A percentile compares a stretch with the other conserved stretches of the same genome.
Evolutionary conservation across 2,329 filamentous ascomycete species (phyloP).

Genomic region (Hortaea sp.): DNA sequence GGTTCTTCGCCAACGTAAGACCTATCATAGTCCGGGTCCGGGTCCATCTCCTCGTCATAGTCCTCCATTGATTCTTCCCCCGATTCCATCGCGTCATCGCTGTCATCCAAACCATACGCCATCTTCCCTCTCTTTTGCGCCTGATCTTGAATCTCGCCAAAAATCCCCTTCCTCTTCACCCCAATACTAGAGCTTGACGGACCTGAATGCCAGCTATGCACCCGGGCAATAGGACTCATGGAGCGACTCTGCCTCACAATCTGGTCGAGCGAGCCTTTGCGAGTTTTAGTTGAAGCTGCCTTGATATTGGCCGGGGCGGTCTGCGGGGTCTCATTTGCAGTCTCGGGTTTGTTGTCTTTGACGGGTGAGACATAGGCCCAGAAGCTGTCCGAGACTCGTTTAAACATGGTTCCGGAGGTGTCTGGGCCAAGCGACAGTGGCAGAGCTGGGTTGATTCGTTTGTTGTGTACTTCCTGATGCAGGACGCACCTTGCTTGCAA

Average conservation of each 20-base stretch:
- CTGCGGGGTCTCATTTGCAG: conserved; percentile 5
- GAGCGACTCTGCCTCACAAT: conserved; percentile 12
- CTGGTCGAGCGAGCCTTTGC: conserved; percentile 9
- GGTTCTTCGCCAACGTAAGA: not conserved
- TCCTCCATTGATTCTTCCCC: conserved; percentile 1
- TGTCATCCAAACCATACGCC: conserved; percentile 4
- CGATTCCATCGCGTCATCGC: conserved; percentile 1
- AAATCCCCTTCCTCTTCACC: conserved; percentile 13
- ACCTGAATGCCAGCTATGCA: conserved; percentile 14
- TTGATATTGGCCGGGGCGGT: conserved; percentile 21
- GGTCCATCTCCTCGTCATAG: conserved; percentile 1
- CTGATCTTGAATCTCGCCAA: conserved; percentile 6
- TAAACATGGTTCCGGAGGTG: conserved; percentile 7
- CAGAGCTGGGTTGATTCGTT: too few relatives aligned
- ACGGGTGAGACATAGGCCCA: conserved; percentile 35
- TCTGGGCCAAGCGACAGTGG: not conserved
- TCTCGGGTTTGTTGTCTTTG: conserved; percentile 25
- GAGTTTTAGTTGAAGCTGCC: conserved; percentile 12
- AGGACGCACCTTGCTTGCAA: too few relatives aligned
- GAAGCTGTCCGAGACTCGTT: conserved; percentile 27
- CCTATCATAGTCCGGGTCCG: not conserved
- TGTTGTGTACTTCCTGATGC: too few relatives aligned
- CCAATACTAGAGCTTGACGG: conserved; percentile 6
- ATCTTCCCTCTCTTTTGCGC: conserved; percentile 12
- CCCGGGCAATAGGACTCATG: conserved; percentile 25